Evolutionary conservation across 805 yeast species (phyloP), one percentile per base, ranked within the genome.

Genomic region (Barnettozyma californica): DNA sequence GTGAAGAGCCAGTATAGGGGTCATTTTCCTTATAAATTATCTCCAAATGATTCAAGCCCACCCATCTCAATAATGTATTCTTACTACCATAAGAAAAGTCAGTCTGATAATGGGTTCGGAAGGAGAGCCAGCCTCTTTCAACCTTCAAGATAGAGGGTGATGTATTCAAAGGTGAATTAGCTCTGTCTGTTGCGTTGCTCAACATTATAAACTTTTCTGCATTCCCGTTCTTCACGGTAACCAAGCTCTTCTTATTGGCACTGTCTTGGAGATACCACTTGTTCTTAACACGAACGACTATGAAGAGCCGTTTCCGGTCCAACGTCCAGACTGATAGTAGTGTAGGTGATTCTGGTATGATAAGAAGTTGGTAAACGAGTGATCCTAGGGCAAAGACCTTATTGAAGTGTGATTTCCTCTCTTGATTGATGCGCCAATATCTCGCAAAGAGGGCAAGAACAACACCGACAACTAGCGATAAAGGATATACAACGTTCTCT

Each of bases 341-440:
- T n/a, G 65, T 55, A 10, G 48, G 51, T 9, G 59, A 57, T 14
- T 66, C 43, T 51, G 66, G 69, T n/a, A 58, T 59, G 10, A 50
- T 29, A 9, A 52, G 44, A 14, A 43, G 31, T 23, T 44, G 45
- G n/a, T 45, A 36, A 5, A 49, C 42, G 14, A 21, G n/a, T 2
- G 38, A 21, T 14, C 29, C 33, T 6, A 49, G 33, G 3, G 48
- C 41, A 23, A 29, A 45, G n/a, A 49, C 21, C 34, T 49, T 45
- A 35, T 49, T 49, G 19, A 45, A 33, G 14, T 23, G 36, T 2
- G 34, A 11, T 20, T 29, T 20, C 27, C 41, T 43, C 25, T 45
- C 46, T 27, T 35, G 46, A 7, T 19, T 25, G n/a, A 42, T 31
- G 23, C 44, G 40, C 16, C 45, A 36, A 31, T 42, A 43, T 14